phyloP scores from a whole-genome alignment of 306 rosid genomes.

The Rubus parviflorus region DNA sequence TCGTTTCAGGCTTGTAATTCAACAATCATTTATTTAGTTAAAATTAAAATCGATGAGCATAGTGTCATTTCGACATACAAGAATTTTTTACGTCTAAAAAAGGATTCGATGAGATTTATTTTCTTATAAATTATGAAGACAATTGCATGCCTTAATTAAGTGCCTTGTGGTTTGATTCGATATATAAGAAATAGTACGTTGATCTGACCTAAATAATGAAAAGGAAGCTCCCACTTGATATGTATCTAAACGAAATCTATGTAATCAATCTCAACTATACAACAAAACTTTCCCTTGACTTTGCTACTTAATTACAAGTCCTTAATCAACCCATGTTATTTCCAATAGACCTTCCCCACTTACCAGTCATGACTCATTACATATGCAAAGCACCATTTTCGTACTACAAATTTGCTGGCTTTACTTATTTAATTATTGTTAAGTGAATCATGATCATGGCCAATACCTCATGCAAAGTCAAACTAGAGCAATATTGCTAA shows the following conservation, averaged over 20 bases:
- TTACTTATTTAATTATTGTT: not conserved
- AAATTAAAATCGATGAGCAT: too few species aligned
- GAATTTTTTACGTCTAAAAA: too few species aligned
- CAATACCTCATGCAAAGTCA: not conserved
- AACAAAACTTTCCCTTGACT: slow-evolving; percentile 1
- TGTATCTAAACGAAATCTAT: not conserved
- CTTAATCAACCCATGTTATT: not conserved
- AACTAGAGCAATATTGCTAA: too few species aligned
- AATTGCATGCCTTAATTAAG: not conserved
- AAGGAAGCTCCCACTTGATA: not conserved
- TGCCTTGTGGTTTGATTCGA: not conserved
- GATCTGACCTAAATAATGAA: not conserved
- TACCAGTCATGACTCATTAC: not conserved
- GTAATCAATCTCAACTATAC: not conserved
- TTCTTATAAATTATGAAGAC: too few species aligned
- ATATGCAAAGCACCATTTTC: not conserved
- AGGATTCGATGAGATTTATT: too few species aligned
- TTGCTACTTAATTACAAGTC: not conserved
- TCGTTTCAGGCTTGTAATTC: too few species aligned
- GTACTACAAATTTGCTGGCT: not conserved
- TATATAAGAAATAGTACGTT: not conserved
- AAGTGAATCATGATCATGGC: not conserved
- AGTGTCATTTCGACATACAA: too few species aligned
- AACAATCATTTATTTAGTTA: too few species aligned
- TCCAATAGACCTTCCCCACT: slow-evolving; percentile 28